Evolutionary conservation across 176 grass and related monocot species (phyloP), one percentile per base, ranked within the genome.

Genomic region (Bromus sterilis): DNA sequence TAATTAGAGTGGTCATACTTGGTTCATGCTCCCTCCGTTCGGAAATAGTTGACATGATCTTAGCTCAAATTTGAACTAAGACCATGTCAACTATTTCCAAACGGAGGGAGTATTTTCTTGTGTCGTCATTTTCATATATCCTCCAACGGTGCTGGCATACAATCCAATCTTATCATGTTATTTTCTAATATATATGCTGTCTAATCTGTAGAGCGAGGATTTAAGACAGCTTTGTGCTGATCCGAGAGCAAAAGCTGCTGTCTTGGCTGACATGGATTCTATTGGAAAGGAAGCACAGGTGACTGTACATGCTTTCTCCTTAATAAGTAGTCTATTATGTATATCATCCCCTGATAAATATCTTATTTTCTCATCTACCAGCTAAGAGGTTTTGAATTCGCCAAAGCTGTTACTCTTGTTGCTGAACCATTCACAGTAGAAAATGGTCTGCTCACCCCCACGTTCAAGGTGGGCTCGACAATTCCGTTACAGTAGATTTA

Each of bases 381-480:
- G 95, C 84, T 98, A 83, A 95, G 95, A 77, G 95, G 95, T 78
- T 98, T 98, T 75, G 95, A 98, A 80, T 91, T 91, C 74, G 95
- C 84, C 13, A 98, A 91, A 93, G 86, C 88, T 67, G 39, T 98
- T 70, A 93, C 86, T 9, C 79, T 98, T 56, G 88, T 95, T 48
- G 46, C 89, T 46, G 95, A 98, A 72, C 95, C 90, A 56, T 98
- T 98, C 82, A 95, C 95, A 74, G 12, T 91, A 72, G 95, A 98
- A 67, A 98, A 93, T 80, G 95, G 88, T 75, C 95, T 98, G 37
- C 92, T 95, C 70, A 98, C 95, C 76, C 95, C 95, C 60, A 98
- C 95, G 32, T 91, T 98, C 81, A 98, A 98, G 92, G 95, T 84
- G 83, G n/a, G 42, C 31, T 35, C 42, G 6, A 28, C 42, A 49